Conservation (phyloP, 1,284 basidiomycete species). For the Sanguinoderma infundibulare region DNA sequence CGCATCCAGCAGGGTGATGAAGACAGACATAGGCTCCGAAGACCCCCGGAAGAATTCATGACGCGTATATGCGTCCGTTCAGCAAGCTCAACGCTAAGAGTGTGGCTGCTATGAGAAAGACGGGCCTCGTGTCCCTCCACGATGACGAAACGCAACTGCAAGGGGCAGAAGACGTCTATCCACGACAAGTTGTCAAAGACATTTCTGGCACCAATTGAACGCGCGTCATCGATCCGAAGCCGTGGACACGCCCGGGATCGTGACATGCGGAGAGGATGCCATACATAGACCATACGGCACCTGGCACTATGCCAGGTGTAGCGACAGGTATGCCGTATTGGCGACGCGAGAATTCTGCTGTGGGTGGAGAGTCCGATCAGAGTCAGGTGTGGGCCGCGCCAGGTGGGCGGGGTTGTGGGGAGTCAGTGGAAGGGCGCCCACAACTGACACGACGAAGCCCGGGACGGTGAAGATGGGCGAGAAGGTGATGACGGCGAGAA, state of each 20-base stretch:
- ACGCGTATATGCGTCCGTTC: too few species aligned
- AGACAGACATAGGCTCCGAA: too few species aligned
- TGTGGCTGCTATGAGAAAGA: too few species aligned
- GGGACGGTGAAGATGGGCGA: constrained; percentile 50
- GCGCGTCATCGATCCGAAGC: neutral
- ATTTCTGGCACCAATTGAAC: neutral
- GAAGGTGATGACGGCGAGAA: constrained; percentile 46
- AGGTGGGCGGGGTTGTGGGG: neutral
- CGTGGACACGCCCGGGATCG: neutral
- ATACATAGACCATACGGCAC: neutral
- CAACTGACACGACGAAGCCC: constrained; percentile 21
- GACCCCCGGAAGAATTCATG: too few species aligned
- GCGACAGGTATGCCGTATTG: neutral
- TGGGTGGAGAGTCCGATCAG: neutral
- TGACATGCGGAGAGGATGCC: neutral
- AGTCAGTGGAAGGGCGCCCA: neutral
- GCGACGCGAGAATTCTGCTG: neutral
- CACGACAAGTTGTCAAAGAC: neutral
- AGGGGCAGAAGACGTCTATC: neutral
- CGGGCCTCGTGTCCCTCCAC: too few species aligned
- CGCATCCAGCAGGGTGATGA: too few species aligned
- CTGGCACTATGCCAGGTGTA: neutral
- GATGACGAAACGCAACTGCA: too few species aligned
- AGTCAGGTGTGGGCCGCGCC: neutral
- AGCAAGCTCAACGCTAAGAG: too few species aligned